Evolutionary conservation across 805 yeast species (phyloP), one percentile per base, ranked within the genome.

Genomic region (Lachancea thermotolerans): DNA sequence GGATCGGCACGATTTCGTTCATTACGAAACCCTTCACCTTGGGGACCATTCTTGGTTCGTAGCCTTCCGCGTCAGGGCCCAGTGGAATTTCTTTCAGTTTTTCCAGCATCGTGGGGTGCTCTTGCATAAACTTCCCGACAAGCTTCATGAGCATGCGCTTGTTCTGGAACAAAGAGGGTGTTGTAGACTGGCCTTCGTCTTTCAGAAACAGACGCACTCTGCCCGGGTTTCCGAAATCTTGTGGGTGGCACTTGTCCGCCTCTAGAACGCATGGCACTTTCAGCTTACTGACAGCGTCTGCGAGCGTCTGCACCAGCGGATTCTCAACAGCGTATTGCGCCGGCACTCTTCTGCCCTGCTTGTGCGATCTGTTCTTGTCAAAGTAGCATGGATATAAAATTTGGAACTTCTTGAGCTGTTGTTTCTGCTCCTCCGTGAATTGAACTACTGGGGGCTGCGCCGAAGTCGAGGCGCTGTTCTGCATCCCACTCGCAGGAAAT

Each of bases 191-290:
- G 1, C 78, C 80, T 10, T 73, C 65, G 39, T 75, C 74, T 56
- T 79, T 82, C 35, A 87, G 53, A 37, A 79, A 69, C 17, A 89
- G 83, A 53, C 95, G 78, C 31, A 93, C 90, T 57, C 98, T 75
- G n/a, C 99, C 99, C 4, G 97, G 95, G 60, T 91, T 91, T 53
- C 98, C 95, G 75, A 83, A 93, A 66, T 91, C 98, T 64, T 90
- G 95, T 10, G 98, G 98, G 66, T 91, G 99, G 1, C 84, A 66
- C 68, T 89, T 93, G 48, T 84, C 87, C 49, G 91, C 80, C 65
- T 86, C 93, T 47, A 81, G 71, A 36, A 82, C 70, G 33, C 67
- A 64, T 3, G 57, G 50, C 27, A 69, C 47, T 11, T 64, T 62
- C 15, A 72, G 41, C 4, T 52, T 37, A 21, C 65, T 59, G 40